phyloP scores from a whole-genome alignment of 345 rosid species.

The Gossypium australe region DNA sequence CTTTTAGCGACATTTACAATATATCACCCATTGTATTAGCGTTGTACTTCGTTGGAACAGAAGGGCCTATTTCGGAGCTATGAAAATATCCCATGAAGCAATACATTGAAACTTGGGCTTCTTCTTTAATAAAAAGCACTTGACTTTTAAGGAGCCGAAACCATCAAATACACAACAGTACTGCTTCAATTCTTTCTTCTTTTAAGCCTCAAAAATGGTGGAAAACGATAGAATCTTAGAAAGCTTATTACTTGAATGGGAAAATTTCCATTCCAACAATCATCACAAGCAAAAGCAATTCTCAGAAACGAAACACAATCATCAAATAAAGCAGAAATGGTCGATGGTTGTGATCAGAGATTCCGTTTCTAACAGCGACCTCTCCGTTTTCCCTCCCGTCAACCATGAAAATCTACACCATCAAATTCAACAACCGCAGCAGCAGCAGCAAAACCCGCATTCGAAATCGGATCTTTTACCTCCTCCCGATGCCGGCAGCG shows the following conservation, averaged over 20 bases:
- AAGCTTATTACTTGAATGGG: constrained; percentile 6
- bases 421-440: constrained; percentile 13
- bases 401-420: constrained; percentile 45
- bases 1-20: neutral
- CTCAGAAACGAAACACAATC: neutral
- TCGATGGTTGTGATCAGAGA: constrained; percentile 45
- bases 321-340: constrained; percentile 10
- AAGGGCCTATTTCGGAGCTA: neutral
- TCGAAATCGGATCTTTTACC: neutral
- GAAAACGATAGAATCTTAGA: constrained; percentile 1
- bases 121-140: neutral
- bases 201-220: neutral
- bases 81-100: neutral
- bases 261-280: constrained; percentile 4
- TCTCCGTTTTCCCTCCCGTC: constrained; percentile 40
- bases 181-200: no score
- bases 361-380: constrained; percentile 23
- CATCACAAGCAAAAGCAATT: neutral
- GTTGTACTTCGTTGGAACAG: neutral
- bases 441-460: constrained; percentile 1
- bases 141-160: neutral
- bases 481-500: constrained; percentile 20
- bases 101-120: neutral
- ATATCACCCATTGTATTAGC: neutral
- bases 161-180: neutral